A percentile compares a stretch with the other conserved stretches of the same genome.
Evolutionary conservation across 805 yeast species (phyloP).

Genomic region (Metschnikowia lachancei): DNA sequence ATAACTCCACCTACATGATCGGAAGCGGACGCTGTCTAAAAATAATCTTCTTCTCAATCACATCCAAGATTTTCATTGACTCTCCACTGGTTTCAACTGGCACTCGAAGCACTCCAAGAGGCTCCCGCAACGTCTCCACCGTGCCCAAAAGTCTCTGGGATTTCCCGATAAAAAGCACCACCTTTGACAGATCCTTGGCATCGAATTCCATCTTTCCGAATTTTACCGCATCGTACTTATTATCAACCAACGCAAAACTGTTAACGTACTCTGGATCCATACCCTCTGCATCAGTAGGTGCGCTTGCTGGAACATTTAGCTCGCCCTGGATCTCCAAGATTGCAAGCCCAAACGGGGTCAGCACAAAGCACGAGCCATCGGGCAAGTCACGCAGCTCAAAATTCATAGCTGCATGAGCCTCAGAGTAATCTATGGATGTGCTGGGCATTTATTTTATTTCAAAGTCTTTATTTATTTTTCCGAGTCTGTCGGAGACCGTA

Average conservation of each 20-base stretch:
- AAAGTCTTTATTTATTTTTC: too few species aligned
- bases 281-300: constrained; percentile 36
- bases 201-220: constrained; percentile 51
- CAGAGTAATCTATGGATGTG: constrained; percentile 15
- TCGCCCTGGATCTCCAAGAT: constrained; percentile 75
- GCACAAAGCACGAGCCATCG: constrained; percentile 21
- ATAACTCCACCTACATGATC: constrained; percentile 48
- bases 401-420: constrained; percentile 15
- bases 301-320: constrained; percentile 42
- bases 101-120: constrained; percentile 60
- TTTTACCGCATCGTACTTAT: constrained; percentile 44
- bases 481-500: too few species aligned
- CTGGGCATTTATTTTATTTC: constrained; percentile 12
- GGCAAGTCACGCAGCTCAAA: not conserved
- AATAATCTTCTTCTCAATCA: constrained; percentile 55
- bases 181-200: constrained; percentile 38
- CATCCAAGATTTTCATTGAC: constrained; percentile 53
- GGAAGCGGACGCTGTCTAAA: constrained; percentile 74
- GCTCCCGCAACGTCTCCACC: constrained; percentile 57
- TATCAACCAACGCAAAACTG: constrained; percentile 36
- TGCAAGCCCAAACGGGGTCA: constrained; percentile 58
- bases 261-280: constrained; percentile 31
- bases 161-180: constrained; percentile 61
- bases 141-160: constrained; percentile 68
- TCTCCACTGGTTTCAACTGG: constrained; percentile 25